Evolutionary conservation across 108 stramenopile genomes (phyloP).

Genomic region (Seminavis robusta): DNA sequence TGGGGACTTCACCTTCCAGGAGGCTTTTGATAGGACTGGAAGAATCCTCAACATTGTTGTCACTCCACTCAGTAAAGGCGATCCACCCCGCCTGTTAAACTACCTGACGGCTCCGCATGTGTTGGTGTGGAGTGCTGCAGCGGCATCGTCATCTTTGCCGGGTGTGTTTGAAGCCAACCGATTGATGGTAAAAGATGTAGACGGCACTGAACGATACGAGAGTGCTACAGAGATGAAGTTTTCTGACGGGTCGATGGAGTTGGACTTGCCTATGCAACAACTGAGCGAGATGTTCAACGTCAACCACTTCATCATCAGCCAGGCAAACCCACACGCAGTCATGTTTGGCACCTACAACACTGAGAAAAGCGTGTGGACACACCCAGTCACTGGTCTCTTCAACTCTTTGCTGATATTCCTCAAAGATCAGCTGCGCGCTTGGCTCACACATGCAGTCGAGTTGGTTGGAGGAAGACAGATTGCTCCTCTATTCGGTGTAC

Average conservation of each 20-base stretch:
- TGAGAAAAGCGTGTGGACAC: constrained; percentile 72
- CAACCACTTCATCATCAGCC: constrained; percentile 97
- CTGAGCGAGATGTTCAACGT: constrained; percentile 99
- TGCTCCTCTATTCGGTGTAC: constrained; percentile 78
- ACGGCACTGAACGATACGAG: constrained; percentile 88
- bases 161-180: constrained; percentile 96
- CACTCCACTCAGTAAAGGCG: constrained; percentile 87
- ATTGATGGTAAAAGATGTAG: constrained; percentile 94
- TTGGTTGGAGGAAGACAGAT: constrained; percentile 73
- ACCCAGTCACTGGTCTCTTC: constrained; percentile 69
- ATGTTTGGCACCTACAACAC: constrained; percentile 83
- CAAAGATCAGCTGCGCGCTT: constrained; percentile 80
- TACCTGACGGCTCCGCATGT: constrained; percentile 98
- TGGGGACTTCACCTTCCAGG: constrained; percentile 95
- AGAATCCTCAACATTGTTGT: constrained; percentile 97
- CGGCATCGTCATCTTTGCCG: constrained; percentile 93
- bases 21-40: constrained; percentile 98
- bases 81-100: constrained; percentile 92
- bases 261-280: constrained; percentile 97
- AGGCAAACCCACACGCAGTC: constrained; percentile 93
- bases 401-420: constrained; percentile 82
- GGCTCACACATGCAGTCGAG: constrained; percentile 80
- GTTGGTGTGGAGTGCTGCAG: constrained; percentile 94
- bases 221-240: constrained; percentile 45
- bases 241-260: constrained; percentile 90